Evolutionary conservation across 2,329 filamentous ascomycete genomes (phyloP), one percentile per base, ranked within the genome.

Genomic region (Paracoccidioides lutzii): DNA sequence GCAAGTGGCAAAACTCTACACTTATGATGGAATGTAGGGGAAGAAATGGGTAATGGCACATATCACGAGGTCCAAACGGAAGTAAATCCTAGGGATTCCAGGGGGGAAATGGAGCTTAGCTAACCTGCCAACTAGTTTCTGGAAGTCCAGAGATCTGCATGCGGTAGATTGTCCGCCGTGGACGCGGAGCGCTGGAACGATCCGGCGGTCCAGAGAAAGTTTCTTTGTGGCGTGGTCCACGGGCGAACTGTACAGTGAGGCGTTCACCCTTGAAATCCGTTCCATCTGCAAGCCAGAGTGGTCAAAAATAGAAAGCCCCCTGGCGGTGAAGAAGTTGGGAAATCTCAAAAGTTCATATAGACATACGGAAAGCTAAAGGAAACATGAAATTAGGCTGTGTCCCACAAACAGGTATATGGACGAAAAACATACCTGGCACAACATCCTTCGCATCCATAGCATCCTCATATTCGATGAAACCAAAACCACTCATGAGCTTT

Each of bases 121-220:
- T 93, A 86, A 98, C 93, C 93, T 98, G 93, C 93, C 93, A 98
- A 83, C 90, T 96, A 80, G 93, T 98, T 80, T 97, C 91, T 72
- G 91, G 90, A 75, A 98, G 88, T 78, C 90, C 91, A 78, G 88
- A 87, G 69, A 98, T 94, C 74, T 91, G 86, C 93, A 98, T 97
- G 73, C 93, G 87, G 75, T 90, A 90, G 64, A 90, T 84, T 64
- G 93, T 98, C 73, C 93, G 90, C 69, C 93, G 87, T 62, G 93
- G 93, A 69, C 93, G 88, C 62, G 85, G 84, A 66, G 81, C 78
- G 59, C 63, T 65, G 63, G 79, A 79, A 64, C 84, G 83, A 68
- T 86, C 84, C 65, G 79, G 74, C 57, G 79, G 77, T 60, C 78
- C 77, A 66, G 78, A 77, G 71, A 82, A 83, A 62, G 81, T 78